Evolutionary conservation across 176 grass and related monocot genomes (phyloP), one percentile per base, ranked within the genome.

Genomic region (Pharus latifolius): DNA sequence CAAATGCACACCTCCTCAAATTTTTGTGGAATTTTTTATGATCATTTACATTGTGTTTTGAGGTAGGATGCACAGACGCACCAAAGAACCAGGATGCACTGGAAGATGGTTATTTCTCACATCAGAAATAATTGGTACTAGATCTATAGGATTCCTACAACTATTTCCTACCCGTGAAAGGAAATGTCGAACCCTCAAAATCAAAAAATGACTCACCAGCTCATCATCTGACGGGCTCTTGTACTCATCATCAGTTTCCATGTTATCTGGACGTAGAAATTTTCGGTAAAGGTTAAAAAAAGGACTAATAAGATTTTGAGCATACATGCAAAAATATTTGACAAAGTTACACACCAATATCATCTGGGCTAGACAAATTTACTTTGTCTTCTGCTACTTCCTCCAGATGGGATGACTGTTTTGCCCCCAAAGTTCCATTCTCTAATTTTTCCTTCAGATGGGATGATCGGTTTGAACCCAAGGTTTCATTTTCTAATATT

Each of bases 171-270:
- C 0, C 5, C 29, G 72, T 6, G 24, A 15, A 73, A 60, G 8
- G n/a, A 49, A 34, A 73, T 50, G 19, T n/a, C n/a, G n/a, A 73
- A 70, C 24, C 1, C 48, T 7, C 18, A n/a, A 70, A 57, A 24
- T 43, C 12, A 76, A 82, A 25, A 75, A 55, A 54, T 48, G 33
- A 33, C 84, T 84, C 86, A 95, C 96, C 54, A 57, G 63, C 42
- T 99, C 95, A 83, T 99, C 90, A 26, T 79, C 88, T 29, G 52
- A 82, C 63, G 80, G 82, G 72, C 63, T 86, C 65, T 71, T 69
- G 62, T 94, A 95, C 50, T 94, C 90, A 88, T 70, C 79, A 54
- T 91, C 96, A 16, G 35, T 78, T 44, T 94, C 87, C 47, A 76
- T 53, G 27, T 84, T 67, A 70, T 91, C 84, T 85, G 89, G 28